These are phyloP conservation scores for Danielozyma ontarioensis DNA, from an alignment of 805 yeast species.

Conservation along the genomic window DNA sequence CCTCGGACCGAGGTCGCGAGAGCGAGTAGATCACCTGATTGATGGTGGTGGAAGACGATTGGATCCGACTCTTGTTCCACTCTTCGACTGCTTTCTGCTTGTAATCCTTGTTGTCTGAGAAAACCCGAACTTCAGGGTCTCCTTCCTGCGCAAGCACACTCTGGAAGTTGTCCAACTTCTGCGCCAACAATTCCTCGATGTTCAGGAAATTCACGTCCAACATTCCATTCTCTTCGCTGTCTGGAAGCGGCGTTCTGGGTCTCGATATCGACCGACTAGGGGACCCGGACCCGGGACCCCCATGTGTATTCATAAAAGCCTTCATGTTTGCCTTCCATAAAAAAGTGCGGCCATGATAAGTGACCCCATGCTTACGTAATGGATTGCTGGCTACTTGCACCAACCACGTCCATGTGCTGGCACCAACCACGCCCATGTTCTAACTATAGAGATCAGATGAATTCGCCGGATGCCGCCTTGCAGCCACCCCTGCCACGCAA, in stretches of 20 bases:
- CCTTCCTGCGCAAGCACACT: neutral
- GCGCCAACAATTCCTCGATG: conserved; percentile 29
- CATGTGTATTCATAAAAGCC: too few species aligned
- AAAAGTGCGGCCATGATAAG: too few species aligned
- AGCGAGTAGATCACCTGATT: conserved; percentile 43
- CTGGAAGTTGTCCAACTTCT: conserved; percentile 27
- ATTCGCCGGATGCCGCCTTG: too few species aligned
- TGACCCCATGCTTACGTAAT: too few species aligned
- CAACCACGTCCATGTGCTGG: too few species aligned
- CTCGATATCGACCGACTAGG: conserved; percentile 29
- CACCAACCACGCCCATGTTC: too few species aligned
- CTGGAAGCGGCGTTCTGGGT: conserved; percentile 29
- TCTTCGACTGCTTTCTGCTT: conserved; percentile 23
- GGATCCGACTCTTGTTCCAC: conserved; percentile 32
- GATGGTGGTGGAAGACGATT: conserved; percentile 32
- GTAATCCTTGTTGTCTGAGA: conserved; percentile 4
- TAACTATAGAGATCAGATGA: too few species aligned
- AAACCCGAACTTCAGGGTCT: neutral
- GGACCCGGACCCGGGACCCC: too few species aligned
- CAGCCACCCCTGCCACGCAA: too few species aligned
- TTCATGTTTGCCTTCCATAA: too few species aligned
- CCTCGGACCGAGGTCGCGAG: conserved; percentile 36
- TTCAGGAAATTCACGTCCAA: conserved; percentile 29
- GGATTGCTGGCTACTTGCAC: too few species aligned
- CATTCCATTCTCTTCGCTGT: conserved; percentile 30